Percentiles rank a stretch among this genome's conserved stretches.
phyloP scores from a whole-genome alignment of 345 rosid genomes.

The Hibiscus syriacus region DNA sequence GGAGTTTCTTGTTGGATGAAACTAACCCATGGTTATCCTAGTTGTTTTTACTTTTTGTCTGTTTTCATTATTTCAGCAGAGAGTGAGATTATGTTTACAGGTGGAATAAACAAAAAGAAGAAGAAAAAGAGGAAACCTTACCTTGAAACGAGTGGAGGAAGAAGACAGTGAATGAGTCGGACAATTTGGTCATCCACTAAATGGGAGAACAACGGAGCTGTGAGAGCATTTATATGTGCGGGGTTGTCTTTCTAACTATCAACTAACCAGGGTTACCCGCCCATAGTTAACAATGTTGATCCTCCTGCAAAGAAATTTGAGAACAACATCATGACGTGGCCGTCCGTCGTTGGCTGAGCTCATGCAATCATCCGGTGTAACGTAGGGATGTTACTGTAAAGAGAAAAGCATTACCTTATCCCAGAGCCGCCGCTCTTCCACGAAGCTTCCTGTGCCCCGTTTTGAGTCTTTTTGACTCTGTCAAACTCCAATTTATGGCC shows the following conservation, averaged over 20 bases:
- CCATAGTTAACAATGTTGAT: neutral
- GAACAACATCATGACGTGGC: neutral
- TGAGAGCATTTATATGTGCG: neutral
- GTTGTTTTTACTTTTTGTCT: neutral
- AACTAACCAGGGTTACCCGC: neutral
- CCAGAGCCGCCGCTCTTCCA: too few relatives aligned
- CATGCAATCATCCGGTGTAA: neutral
- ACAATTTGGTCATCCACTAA: neutral
- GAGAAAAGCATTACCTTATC: neutral
- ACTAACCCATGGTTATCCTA: neutral
- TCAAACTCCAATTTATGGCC: too few relatives aligned
- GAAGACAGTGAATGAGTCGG: neutral
- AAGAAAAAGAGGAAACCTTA: neutral
- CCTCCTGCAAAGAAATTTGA: neutral
- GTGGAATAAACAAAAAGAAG: neutral
- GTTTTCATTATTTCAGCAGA: neutral
- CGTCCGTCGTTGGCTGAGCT: neutral
- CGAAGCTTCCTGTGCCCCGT: too few relatives aligned
- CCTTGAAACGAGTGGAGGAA: neutral
- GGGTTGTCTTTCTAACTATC: neutral
- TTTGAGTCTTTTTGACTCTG: too few relatives aligned
- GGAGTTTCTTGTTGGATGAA: neutral
- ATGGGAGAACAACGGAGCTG: neutral
- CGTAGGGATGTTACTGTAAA: neutral
- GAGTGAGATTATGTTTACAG: neutral